Evolutionary conservation across 2,329 filamentous ascomycete species (phyloP).

Genomic region (Aureobasidium sp.): DNA sequence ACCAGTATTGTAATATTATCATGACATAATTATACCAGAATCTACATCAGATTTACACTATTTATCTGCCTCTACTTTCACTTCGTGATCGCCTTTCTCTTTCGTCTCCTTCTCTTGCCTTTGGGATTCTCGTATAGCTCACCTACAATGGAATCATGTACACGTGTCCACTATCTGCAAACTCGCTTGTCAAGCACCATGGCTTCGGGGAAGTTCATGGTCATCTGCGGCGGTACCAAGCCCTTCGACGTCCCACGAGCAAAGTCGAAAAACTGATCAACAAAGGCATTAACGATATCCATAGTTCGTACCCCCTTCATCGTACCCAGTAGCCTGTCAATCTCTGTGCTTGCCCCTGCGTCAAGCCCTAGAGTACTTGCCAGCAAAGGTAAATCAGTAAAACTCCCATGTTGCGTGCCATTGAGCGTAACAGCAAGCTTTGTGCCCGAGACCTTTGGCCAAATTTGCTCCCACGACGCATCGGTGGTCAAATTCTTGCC

Average conservation of each 20-base stretch:
- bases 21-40: constrained; percentile 2
- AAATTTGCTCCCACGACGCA: neutral
- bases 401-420: neutral
- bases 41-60: neutral
- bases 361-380: neutral
- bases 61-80: neutral
- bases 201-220: neutral
- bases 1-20: neutral
- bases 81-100: neutral
- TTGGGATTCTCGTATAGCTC: too few relatives aligned
- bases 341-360: too few relatives aligned
- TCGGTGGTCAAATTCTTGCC: neutral
- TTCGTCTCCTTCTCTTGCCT: neutral
- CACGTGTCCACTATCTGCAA: too few relatives aligned
- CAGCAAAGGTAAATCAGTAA: neutral
- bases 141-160: too few relatives aligned
- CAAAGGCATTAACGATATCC: neutral
- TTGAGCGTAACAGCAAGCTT: neutral
- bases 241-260: neutral
- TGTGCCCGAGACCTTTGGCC: neutral
- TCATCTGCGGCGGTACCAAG: neutral
- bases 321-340: neutral
- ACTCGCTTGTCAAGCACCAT: neutral
- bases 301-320: neutral
- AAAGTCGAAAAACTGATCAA: neutral